Base-by-base conservation (phyloP, 2,329 filamentous ascomycete genomes). In the Coniochaeta prunicola region DNA sequence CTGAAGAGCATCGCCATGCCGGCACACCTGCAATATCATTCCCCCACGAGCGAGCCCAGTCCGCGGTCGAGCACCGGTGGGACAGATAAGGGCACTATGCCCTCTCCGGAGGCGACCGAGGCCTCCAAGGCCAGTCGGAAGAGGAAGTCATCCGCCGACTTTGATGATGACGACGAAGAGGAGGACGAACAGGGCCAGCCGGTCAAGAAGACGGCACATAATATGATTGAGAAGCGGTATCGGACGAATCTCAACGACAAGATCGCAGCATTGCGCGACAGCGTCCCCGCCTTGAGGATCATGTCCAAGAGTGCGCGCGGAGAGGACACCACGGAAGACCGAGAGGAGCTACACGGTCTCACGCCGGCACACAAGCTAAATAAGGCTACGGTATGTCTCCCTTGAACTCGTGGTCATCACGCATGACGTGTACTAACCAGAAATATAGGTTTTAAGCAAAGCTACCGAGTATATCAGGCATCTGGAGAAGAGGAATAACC, bases 221-320 rank as follows among this genome's bases (percentile, higher is more conserved):
- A 97, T 73, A 94, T 97, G 82, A 97, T 97, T 63, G 93, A 97
- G 76, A 97, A 97, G 80, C 81, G 93, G 64, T 97, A 97, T 73
- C 87, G 93, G 67, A 96, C 91, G 58, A 97, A 97, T 69, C 80
- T 97, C 59, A 97, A 97, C 69, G 93, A 97, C 70, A 97, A 97
- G 77, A 97, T 97, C 67, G 89, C 92, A 53, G 92, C 92, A 60
- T 77, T 97, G 62, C 83, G 92, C 66, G 92, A 97, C 71, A 96
- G 91, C 68, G 92, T 97, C 15, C 93, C 93, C 1, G 96, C 90
- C 71, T 77, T 97, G 59, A 86, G 92, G 55, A 90, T 92, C 65
- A 91, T 92, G 84, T 86, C 86, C 38, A 91, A 90, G 76, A 88
- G 82, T 65, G 83, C 82, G 54, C 77, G 78, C 59, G 87, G 85